Conservation (phyloP, 208 protist genomes). For the Leishmania arabica region DNA sequence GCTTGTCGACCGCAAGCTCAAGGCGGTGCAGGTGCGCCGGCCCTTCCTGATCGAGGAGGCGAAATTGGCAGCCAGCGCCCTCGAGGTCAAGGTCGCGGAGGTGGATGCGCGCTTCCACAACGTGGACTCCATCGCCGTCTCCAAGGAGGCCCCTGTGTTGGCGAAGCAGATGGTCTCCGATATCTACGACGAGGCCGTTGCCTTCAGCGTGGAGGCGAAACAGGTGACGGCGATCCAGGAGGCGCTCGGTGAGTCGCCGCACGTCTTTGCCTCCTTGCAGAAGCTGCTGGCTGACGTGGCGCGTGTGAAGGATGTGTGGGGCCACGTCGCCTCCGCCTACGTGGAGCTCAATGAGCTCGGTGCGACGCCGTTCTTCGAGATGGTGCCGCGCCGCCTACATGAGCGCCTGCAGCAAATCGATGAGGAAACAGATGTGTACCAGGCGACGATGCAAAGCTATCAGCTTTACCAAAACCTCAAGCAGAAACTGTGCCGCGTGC, state of each 20-base stretch:
- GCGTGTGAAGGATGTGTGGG: conserved; percentile 93
- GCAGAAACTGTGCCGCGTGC: conserved; percentile 38
- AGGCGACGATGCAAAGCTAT: conserved; percentile 62
- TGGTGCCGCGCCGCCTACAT: conserved; percentile 90
- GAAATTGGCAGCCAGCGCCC: conserved; percentile 44
- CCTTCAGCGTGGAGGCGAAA: conserved; percentile 66
- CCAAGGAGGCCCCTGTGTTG: conserved; percentile 40
- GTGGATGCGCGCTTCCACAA: conserved; percentile 51
- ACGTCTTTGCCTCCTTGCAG: conserved; percentile 60
- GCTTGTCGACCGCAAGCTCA: conserved; percentile 92
- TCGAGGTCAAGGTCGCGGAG: conserved; percentile 62
- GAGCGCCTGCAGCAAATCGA: conserved; percentile 76
- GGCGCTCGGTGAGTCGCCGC: conserved; percentile 55
- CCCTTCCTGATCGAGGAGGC: conserved; percentile 69
- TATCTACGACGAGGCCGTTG: conserved; percentile 70
- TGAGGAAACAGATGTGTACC: conserved; percentile 56
- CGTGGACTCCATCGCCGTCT: conserved; percentile 39
- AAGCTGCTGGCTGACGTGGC: conserved; percentile 80
- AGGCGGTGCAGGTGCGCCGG: conserved; percentile 78
- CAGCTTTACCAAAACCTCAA: conserved; percentile 53
- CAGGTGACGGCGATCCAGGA: conserved; percentile 85
- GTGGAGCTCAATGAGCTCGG: conserved; percentile 79
- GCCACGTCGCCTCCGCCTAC: conserved; percentile 77
- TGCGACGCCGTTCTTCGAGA: conserved; percentile 93
- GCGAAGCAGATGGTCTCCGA: conserved; percentile 65